Evolutionary conservation across 2,329 filamentous ascomycete genomes (phyloP).

Genomic region (Laburnicola sp.): DNA sequence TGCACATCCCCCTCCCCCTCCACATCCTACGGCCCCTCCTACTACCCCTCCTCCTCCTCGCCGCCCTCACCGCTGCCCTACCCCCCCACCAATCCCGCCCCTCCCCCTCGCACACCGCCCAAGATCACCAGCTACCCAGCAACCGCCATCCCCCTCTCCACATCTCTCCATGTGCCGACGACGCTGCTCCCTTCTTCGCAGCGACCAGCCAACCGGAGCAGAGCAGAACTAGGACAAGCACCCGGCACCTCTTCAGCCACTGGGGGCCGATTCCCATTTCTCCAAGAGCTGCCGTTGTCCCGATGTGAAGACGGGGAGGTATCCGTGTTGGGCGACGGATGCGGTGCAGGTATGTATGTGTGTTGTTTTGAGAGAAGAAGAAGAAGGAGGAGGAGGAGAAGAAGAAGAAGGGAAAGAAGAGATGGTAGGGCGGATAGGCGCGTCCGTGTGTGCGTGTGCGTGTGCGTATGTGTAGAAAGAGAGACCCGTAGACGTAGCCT

Average conservation of each 20-base stretch:
- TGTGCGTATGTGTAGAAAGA: no score
- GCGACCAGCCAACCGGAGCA: neutral
- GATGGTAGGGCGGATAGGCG: neutral
- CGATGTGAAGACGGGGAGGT: slow-evolving; percentile 22
- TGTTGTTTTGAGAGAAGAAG: neutral
- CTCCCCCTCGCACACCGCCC: no score
- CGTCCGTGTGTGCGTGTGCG: neutral
- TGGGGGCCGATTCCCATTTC: slow-evolving; percentile 56
- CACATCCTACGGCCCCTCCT: no score
- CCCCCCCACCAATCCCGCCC: no score
- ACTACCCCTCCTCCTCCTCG: no score
- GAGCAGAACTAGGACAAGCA: slow-evolving; percentile 46
- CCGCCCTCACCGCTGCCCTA: no score
- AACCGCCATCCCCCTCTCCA: neutral
- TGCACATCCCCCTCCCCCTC: no score
- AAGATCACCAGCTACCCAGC: no score
- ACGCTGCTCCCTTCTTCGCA: slow-evolving; percentile 3
- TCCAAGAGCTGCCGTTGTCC: slow-evolving; percentile 53
- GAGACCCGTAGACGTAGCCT: no score
- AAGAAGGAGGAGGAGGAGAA: neutral
- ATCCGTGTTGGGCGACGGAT: slow-evolving; percentile 38
- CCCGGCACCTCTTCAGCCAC: slow-evolving; percentile 38
- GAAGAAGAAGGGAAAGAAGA: neutral
- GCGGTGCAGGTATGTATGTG: slow-evolving; percentile 27
- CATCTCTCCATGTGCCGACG: slow-evolving; percentile 27